Conservation (phyloP, 805 yeast genomes). For the Wickerhamomyces xylosicus region DNA sequence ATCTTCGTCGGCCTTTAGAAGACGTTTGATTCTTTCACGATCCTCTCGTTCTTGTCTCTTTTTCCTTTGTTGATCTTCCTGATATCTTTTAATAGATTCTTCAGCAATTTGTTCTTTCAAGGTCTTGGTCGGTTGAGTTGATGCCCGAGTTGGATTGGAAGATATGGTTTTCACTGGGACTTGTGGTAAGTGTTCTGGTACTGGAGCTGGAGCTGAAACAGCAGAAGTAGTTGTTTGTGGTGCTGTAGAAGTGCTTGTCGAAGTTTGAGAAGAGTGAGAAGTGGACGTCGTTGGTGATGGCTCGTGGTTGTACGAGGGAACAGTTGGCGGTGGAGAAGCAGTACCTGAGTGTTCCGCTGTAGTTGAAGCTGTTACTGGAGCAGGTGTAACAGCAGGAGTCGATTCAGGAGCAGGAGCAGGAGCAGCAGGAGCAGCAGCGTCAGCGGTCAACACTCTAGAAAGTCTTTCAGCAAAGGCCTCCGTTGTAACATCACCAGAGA, state of each 20-base stretch:
- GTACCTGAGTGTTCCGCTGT: conserved; percentile 5
- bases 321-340: conserved; percentile 2
- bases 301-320: not conserved
- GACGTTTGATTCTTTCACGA: conserved; percentile 39
- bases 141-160: not conserved
- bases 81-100: conserved; percentile 25
- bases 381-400: not conserved
- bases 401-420: conserved; percentile 1
- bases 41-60: conserved; percentile 35
- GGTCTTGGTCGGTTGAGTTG: conserved; percentile 9
- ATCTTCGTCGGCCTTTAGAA: conserved; percentile 42
- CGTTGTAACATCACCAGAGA: conserved; percentile 23
- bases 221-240: conserved; percentile 5
- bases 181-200: conserved; percentile 2
- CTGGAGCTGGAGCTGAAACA: not conserved
- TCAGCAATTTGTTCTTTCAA: conserved; percentile 33
- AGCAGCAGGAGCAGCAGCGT: conserved; percentile 2
- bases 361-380: not conserved
- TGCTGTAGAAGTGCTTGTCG: conserved; percentile 5
- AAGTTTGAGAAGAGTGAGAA: conserved; percentile 6
- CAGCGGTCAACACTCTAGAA: conserved; percentile 6
- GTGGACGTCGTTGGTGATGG: conserved; percentile 3
- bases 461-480: conserved; percentile 21
- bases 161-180: not conserved
- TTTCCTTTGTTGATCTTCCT: conserved; percentile 27